Evolutionary conservation across 345 rosid species (phyloP), one percentile per base, ranked within the genome.

Genomic region (rapeseed (Brassica napus)): DNA sequence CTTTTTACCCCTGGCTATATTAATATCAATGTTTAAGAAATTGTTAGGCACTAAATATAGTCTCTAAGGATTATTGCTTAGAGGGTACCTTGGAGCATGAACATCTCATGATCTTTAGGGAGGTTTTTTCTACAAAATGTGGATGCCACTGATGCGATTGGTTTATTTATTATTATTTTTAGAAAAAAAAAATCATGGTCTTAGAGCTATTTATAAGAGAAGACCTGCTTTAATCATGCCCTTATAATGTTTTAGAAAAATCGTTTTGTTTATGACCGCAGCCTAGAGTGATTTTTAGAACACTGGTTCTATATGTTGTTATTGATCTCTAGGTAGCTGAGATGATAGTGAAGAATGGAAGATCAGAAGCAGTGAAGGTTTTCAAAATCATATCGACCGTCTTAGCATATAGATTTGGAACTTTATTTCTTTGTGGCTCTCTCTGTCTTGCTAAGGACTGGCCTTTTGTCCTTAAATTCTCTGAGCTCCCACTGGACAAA

Each of bases 391-490:
- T 83, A 59, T 34, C 91, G 81, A 84, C 39, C 76, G 6, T 88
- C 47, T 75, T 94, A 5, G 88, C 94, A 14, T 91, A 71, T 78
- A 87, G 97, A 79, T 30, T 90, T 62, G 95, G 94, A 30, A 89
- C 95, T 21, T 68, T 90, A 21, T 73, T 90, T 78, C 90, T 92
- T 8, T 90, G 95, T 74, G 96, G 97, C 60, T 80, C 76, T 24
- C 47, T 81, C 65, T 89, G 91, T 83, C 81, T 88, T 61, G 88
- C 75, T 28, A 80, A 87, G 84, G 73, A 32, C 15, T 90, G 92
- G 94, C 97, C 96, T 4, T 88, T 90, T 62, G 61, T 94, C 23
- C 92, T 78, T 82, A 87, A 79, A n/a, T 92, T 94, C 81, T 84
- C 89, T 39, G 85, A 90, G 44, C 67, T 94, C 62, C 72, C 97